Evolutionary conservation across 2,329 filamentous ascomycete genomes (phyloP), one percentile per base, ranked within the genome.

Genomic region (Grosmannia huntii): DNA sequence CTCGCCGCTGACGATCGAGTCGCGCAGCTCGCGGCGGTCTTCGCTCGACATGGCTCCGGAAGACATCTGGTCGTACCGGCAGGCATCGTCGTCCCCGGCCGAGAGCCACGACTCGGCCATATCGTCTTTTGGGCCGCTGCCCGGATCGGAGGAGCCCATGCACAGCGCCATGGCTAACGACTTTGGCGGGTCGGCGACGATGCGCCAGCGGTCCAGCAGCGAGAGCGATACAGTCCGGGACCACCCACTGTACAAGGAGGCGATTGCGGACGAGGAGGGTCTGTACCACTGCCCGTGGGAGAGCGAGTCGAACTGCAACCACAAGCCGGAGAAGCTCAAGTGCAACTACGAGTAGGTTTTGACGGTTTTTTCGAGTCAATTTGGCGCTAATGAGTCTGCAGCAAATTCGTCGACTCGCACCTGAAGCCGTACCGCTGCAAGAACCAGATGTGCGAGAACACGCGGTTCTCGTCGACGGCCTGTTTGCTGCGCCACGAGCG

Each of bases 331-430:
- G 68, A 94, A 95, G 76, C 87, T 97, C 66, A 96, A 96, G 82
- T 96, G 92, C 84, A 95, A 96, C 75, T 97, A 96, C 70, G 91
- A 96, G 91, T 95, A n/a, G n/a, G n/a, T n/a, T n/a, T n/a, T n/a
- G n/a, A n/a, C n/a, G n/a, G n/a, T n/a, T n/a, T n/a, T n/a, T n/a
- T n/a, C n/a, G n/a, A n/a, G n/a, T n/a, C n/a, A n/a, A n/a, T n/a
- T n/a, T n/a, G n/a, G n/a, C n/a, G n/a, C n/a, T n/a, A n/a, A n/a
- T n/a, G n/a, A n/a, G n/a, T n/a, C n/a, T n/a, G n/a, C 82, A 96
- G 91, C 81, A 97, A 97, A 80, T 96, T 94, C 67, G 85, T 97
- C 65, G 92, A 97, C 73, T 96, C 92, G 31, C 92, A 97, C 75
- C 73, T 96, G 68, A 96, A 95, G 81, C 92, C 92, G 19, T 97